phyloP scores from a whole-genome alignment of 2,329 filamentous ascomycete genomes.

The Cladosporium sp. region DNA sequence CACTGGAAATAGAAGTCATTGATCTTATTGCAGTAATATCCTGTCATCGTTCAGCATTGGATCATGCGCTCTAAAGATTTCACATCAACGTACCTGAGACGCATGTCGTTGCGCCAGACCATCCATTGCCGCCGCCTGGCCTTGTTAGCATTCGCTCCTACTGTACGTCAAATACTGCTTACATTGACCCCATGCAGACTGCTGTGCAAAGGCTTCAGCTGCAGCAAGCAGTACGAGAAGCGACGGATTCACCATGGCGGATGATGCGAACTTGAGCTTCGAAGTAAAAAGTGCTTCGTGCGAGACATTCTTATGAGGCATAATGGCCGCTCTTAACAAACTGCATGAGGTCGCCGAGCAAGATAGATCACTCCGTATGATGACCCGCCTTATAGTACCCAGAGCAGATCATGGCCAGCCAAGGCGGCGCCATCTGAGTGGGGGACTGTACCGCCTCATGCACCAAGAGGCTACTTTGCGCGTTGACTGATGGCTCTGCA shows the following conservation, averaged over 20 bases:
- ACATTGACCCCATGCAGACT: slow-evolving; percentile 40
- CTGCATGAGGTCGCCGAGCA: not conserved
- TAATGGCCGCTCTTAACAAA: not conserved
- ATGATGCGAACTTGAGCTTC: not conserved
- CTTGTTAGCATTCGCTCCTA: not conserved
- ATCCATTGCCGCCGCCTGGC: slow-evolving; percentile 39
- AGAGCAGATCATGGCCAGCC: not conserved
- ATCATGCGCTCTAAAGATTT: not conserved
- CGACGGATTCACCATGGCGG: not conserved
- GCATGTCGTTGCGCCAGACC: slow-evolving; percentile 41
- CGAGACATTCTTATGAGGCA: not conserved
- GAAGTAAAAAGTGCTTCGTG: not conserved
- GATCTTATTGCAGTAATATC: slow-evolving; percentile 36
- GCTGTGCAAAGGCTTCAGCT: slow-evolving; percentile 16
- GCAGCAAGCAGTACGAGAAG: not conserved
- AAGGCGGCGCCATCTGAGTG: slow-evolving; percentile 3
- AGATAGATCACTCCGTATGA: not conserved
- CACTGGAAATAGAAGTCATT: slow-evolving; percentile 43
- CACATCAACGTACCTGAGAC: slow-evolving; percentile 26
- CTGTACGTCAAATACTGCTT: not conserved
- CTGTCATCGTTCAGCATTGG: not conserved
- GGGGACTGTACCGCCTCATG: not conserved
- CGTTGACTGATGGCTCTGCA: not conserved
- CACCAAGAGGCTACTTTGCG: not conserved
- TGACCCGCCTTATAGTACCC: not conserved